Base-by-base conservation (phyloP, 495 filamentous ascomycete species). In the Parathielavia appendiculata region DNA sequence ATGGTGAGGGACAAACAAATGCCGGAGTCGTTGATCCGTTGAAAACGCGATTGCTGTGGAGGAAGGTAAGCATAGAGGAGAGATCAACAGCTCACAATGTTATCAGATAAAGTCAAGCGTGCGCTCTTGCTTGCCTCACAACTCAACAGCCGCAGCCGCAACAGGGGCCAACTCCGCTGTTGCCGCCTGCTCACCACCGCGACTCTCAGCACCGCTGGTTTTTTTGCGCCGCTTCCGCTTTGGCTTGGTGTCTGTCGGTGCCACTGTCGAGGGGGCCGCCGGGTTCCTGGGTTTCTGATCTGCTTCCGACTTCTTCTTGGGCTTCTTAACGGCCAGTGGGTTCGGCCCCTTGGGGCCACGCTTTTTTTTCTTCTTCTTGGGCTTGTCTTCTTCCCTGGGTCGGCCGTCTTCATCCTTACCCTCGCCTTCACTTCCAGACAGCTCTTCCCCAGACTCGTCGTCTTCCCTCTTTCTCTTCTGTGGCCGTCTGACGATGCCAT, bases 281-380 rank as follows among this genome's bases (percentile, higher is more conserved):
- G 52, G 40, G 57, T 63, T 68, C 47, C 48, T 59, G 16, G 66
- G 51, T 26, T 56, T 60, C 23, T 41, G 58, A 44, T 38, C 56
- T 20, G 51, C 52, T 59, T 26, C 26, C 8, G 46, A 26, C 39
- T 45, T 47, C 59, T 60, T 67, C 59, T 69, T 71, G 39, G 62
- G 49, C 75, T 96, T 98, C 79, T 90, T 95, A 62, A 95, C 75
- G 58, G 90, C 85, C 61, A 97, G 75, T 11, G 93, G 93, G 76
- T 98, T 98, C 10, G 92, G 91, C 9, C 79, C 86, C 71, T 92
- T 97, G 0, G 75, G 79, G 19, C 92, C 91, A 59, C 83, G 78
- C 11, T 8, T 46, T 51, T 70, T 73, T 63, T 78, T 87, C 63
- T 81, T 88, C 66, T 83, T 86, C 71, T 82, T 85, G 63, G 45